Evolutionary conservation across 257 asterid genomes (phyloP).

Genomic region (Penstemon eatonii): DNA sequence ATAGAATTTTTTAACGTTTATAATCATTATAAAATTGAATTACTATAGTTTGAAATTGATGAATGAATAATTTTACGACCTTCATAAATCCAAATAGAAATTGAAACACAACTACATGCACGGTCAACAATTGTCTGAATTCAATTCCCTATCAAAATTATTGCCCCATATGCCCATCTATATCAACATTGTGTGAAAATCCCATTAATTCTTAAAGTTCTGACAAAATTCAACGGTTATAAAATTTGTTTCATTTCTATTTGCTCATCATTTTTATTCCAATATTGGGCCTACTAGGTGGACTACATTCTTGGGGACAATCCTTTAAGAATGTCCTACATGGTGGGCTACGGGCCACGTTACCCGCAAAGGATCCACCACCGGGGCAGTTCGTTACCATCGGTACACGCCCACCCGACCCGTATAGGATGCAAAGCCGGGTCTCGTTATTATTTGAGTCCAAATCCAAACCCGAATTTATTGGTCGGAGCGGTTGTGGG

Average conservation of each 20-base stretch:
- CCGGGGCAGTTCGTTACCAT: slow-evolving; percentile 72
- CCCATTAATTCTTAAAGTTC: background rate
- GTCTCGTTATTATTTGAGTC: slow-evolving; percentile 52
- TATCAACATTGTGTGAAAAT: background rate
- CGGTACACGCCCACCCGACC: slow-evolving; percentile 53
- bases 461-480: slow-evolving; percentile 68
- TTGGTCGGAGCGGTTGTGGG: slow-evolving; percentile 82
- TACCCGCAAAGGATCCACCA: slow-evolving; percentile 81
- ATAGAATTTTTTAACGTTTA: too few species aligned
- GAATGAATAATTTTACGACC: too few species aligned
- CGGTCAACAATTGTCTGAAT: too few species aligned
- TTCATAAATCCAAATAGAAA: background rate
- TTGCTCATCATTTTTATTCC: background rate
- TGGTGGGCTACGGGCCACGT: slow-evolving; percentile 80
- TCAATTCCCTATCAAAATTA: background rate
- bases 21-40: too few species aligned
- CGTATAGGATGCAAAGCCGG: slow-evolving; percentile 69
- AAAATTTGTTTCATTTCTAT: background rate
- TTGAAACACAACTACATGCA: background rate
- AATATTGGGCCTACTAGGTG: slow-evolving; percentile 45
- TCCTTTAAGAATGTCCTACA: slow-evolving; percentile 78
- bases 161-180: background rate
- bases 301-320: slow-evolving; percentile 87
- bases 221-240: background rate
- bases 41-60: too few species aligned